Evolutionary conservation across 2,329 filamentous ascomycete species (phyloP).

Genomic region (Colletotrichum horii): DNA sequence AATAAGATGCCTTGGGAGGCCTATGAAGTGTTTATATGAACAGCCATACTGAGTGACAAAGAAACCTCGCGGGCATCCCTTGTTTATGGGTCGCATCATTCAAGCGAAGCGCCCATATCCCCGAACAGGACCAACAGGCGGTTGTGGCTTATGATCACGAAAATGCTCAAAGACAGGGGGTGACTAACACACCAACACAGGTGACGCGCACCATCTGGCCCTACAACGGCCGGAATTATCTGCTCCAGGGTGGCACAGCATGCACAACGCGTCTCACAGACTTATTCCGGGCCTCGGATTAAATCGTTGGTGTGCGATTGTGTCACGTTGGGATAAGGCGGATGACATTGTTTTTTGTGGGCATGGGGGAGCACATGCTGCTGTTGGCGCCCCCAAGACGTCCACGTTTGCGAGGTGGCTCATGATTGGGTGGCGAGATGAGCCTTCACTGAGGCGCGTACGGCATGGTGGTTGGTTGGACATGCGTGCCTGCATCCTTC

Average conservation of each 20-base stretch:
- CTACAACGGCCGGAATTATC: not conserved
- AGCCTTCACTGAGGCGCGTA: not conserved
- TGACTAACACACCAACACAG: not conserved
- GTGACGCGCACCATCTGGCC: not conserved
- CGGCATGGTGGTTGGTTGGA: not conserved
- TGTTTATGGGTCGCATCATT: not conserved
- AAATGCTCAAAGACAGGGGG: not conserved
- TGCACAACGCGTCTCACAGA: not conserved
- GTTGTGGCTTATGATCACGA: not conserved
- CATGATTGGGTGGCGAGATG: slow-evolving; percentile 1
- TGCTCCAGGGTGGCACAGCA: not conserved
- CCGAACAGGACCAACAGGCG: not conserved
- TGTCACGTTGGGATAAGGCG: not conserved
- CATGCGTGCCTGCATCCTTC: not conserved
- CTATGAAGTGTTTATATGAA: rapidly evolving
- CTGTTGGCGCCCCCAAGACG: not conserved
- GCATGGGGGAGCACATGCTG: not conserved
- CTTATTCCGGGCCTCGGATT: not conserved
- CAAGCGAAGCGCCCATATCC: not conserved
- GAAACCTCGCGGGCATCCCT: not conserved
- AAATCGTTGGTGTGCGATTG: not conserved
- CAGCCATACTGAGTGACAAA: rapidly evolving
- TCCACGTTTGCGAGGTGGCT: not conserved
- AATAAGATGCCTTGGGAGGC: not conserved
- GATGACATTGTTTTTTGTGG: not conserved